Percentiles rank a stretch among this genome's conserved stretches.
Evolutionary conservation across 2,329 filamentous ascomycete species (phyloP).

Genomic region (Daldinia sp.): DNA sequence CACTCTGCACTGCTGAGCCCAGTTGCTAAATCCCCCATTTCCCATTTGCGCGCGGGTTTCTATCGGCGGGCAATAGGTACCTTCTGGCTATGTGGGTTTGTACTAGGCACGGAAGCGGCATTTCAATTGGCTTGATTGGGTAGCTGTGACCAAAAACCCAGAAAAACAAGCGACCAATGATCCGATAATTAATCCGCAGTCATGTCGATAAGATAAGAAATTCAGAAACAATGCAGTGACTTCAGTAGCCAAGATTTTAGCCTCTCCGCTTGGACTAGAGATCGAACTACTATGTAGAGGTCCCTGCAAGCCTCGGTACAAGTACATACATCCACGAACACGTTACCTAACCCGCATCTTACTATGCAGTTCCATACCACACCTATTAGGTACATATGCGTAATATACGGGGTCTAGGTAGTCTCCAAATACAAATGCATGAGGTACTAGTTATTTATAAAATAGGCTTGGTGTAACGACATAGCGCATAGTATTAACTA

Average conservation of each 20-base stretch:
- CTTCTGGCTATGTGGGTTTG: constrained; percentile 25
- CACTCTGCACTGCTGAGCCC: constrained; percentile 9
- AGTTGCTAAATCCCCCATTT: constrained; percentile 18
- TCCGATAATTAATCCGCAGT: constrained; percentile 38
- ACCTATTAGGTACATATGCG: too few species aligned
- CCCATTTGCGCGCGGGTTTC: constrained; percentile 35
- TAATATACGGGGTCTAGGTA: not conserved
- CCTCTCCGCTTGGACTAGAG: constrained; percentile 11
- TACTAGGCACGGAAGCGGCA: constrained; percentile 20
- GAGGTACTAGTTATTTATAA: too few species aligned
- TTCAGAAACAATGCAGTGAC: constrained; percentile 31
- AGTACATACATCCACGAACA: not conserved
- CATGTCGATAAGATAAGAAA: constrained; percentile 35
- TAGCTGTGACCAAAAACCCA: not conserved
- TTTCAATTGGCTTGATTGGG: constrained; percentile 25
- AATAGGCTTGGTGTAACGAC: too few species aligned
- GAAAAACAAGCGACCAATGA: constrained; percentile 18
- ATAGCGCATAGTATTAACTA: too few species aligned
- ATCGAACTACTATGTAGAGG: too few species aligned
- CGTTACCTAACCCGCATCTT: not conserved
- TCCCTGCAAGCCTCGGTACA: not conserved
- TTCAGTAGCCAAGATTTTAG: not conserved
- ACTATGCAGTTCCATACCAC: not conserved
- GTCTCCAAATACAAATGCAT: too few species aligned
- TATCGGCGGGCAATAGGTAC: constrained; percentile 33